Evolutionary conservation across 805 yeast genomes (phyloP).

Genomic region (Yarrowia deformans): DNA sequence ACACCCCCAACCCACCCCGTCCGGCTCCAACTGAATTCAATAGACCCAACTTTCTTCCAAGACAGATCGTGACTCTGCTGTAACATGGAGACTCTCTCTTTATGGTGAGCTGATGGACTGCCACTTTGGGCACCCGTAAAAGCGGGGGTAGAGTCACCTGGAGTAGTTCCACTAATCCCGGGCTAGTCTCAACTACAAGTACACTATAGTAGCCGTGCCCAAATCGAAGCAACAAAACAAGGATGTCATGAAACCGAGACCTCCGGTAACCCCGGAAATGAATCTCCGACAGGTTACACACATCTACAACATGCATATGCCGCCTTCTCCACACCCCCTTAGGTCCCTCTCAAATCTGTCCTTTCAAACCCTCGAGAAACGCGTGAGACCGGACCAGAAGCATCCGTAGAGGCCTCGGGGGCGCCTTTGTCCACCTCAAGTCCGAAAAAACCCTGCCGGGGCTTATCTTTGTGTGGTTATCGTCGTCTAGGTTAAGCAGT

Average conservation of each 20-base stretch:
- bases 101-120: background rate
- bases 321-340: no score
- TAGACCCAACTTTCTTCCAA: background rate
- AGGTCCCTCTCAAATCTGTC: no score
- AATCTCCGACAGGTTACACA: no score
- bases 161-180: background rate
- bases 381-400: slow-evolving; percentile 1
- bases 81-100: background rate
- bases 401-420: no score
- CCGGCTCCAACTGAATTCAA: background rate
- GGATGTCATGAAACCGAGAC: no score
- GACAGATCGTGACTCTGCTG: background rate
- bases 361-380: background rate
- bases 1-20: no score
- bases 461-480: slow-evolving; percentile 1
- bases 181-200: background rate
- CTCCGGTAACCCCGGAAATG: no score
- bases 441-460: slow-evolving; percentile 2
- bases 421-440: background rate
- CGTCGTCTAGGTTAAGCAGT: background rate
- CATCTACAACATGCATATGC: no score
- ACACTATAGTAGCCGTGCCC: no score
- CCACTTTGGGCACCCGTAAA: slow-evolving; percentile 6
- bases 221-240: no score
- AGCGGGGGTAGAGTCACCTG: slow-evolving; percentile 11